phyloP scores from a whole-genome alignment of 345 rosid species.

The Triadica sebifera region DNA sequence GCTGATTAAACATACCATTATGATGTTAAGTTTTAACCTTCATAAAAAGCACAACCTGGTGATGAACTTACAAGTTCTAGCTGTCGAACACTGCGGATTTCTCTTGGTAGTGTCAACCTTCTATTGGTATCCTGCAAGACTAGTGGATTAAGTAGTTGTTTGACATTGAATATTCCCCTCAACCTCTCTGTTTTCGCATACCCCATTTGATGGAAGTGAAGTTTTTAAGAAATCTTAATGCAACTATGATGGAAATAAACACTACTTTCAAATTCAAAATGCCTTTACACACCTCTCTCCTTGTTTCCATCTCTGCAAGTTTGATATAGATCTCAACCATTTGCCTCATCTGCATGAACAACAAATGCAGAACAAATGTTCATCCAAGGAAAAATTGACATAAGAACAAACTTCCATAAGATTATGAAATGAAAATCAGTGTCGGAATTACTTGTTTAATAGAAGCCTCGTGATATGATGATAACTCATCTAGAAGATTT shows the following conservation, averaged over 20 bases:
- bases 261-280: conserved; percentile 5
- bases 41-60: not conserved
- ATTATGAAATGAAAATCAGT: conserved; percentile 1
- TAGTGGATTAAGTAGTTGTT: conserved; percentile 12
- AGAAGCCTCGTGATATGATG: conserved; percentile 65
- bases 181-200: not conserved
- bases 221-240: not conserved
- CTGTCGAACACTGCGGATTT: conserved; percentile 73
- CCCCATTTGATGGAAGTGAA: not conserved
- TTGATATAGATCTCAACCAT: conserved; percentile 94
- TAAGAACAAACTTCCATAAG: conserved; percentile 2
- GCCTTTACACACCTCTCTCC: conserved; percentile 71
- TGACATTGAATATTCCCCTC: not conserved
- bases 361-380: not conserved
- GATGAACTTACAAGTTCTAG: conserved; percentile 74
- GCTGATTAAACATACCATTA: no score
- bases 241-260: not conserved
- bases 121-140: conserved; percentile 66
- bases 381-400: not conserved
- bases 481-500: conserved; percentile 70
- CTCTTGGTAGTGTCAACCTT: conserved; percentile 71
- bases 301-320: conserved; percentile 93
- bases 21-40: no score
- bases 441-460: conserved; percentile 57
- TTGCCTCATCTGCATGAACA: conserved; percentile 68